Evolutionary conservation across 495 filamentous ascomycete genomes (phyloP).

Genomic region (Podospora pseudoanserina): DNA sequence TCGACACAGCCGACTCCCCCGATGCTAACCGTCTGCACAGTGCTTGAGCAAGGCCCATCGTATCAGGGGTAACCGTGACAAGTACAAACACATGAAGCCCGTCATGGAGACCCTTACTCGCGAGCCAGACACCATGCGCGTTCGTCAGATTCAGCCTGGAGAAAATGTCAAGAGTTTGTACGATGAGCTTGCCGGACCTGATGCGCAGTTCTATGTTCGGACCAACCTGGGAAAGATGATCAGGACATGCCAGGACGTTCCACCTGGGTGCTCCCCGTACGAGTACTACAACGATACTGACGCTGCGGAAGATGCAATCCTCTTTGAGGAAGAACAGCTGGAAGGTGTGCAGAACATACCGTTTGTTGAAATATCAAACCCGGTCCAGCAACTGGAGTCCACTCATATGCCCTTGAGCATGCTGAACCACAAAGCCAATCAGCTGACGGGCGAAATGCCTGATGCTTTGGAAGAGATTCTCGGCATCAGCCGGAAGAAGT

Average conservation of each 20-base stretch:
- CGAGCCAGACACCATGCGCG: slow-evolving; percentile 36
- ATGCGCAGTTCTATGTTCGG: slow-evolving; percentile 24
- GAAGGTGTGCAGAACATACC: slow-evolving; percentile 30
- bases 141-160: slow-evolving; percentile 39
- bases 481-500: not conserved
- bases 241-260: slow-evolving; percentile 14
- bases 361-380: slow-evolving; percentile 37
- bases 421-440: slow-evolving; percentile 9
- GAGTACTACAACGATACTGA: slow-evolving; percentile 46
- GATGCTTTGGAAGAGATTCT: not conserved
- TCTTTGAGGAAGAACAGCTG: slow-evolving; percentile 43
- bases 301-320: slow-evolving; percentile 42
- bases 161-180: slow-evolving; percentile 39
- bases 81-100: slow-evolving; percentile 34
- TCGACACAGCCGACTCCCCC: no score
- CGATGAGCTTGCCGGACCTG: slow-evolving; percentile 33
- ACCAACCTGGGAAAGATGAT: slow-evolving; percentile 19
- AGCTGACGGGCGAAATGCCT: not conserved
- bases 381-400: slow-evolving; percentile 35
- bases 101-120: slow-evolving; percentile 39
- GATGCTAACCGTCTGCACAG: not conserved
- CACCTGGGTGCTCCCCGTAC: slow-evolving; percentile 18
- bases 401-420: slow-evolving; percentile 24
- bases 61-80: slow-evolving; percentile 26
- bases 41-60: slow-evolving; percentile 34